phyloP scores from a whole-genome alignment of 305 asterid genomes.

The Ilex paraguariensis region DNA sequence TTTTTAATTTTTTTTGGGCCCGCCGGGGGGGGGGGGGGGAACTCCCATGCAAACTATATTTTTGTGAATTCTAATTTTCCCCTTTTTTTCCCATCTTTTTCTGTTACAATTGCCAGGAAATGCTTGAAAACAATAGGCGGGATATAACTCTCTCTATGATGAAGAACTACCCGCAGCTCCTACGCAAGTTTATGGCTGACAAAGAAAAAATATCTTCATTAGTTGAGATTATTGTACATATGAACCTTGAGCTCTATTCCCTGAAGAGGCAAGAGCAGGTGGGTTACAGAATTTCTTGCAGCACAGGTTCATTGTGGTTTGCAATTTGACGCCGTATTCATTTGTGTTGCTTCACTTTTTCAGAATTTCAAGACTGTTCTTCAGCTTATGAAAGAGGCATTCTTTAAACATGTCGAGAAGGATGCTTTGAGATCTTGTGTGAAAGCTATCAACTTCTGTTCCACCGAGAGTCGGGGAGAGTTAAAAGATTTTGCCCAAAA shows the following conservation, averaged over 20 bases:
- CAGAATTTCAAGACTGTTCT: slow-evolving; percentile 76
- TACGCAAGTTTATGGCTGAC: slow-evolving; percentile 86
- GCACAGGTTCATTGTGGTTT: slow-evolving; percentile 11
- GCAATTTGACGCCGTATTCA: slow-evolving; percentile 7
- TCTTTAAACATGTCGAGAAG: slow-evolving; percentile 86
- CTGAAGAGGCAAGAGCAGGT: slow-evolving; percentile 94
- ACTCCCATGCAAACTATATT: no score
- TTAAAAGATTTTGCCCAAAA: slow-evolving; percentile 73
- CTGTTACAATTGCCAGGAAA: slow-evolving; percentile 42
- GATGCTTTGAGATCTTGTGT: slow-evolving; percentile 90
- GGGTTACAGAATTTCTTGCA: slow-evolving; percentile 11
- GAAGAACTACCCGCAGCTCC: slow-evolving; percentile 81
- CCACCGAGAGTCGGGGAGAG: slow-evolving; percentile 81
- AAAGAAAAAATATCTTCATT: slow-evolving; percentile 77
- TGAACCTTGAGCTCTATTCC: slow-evolving; percentile 86
- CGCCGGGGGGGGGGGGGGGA: no score
- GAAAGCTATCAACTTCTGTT: slow-evolving; percentile 78
- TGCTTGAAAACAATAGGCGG: slow-evolving; percentile 58
- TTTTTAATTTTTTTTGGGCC: no score
- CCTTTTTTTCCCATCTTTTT: no score
- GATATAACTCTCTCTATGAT: slow-evolving; percentile 77
- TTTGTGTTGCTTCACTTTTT: slow-evolving; percentile 15
- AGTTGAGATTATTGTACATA: slow-evolving; percentile 67
- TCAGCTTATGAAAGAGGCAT: slow-evolving; percentile 73
- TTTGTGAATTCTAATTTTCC: no score